Conservation (phyloP, 495 filamentous ascomycete species). For the Chaetomidium leptoderma region DNA sequence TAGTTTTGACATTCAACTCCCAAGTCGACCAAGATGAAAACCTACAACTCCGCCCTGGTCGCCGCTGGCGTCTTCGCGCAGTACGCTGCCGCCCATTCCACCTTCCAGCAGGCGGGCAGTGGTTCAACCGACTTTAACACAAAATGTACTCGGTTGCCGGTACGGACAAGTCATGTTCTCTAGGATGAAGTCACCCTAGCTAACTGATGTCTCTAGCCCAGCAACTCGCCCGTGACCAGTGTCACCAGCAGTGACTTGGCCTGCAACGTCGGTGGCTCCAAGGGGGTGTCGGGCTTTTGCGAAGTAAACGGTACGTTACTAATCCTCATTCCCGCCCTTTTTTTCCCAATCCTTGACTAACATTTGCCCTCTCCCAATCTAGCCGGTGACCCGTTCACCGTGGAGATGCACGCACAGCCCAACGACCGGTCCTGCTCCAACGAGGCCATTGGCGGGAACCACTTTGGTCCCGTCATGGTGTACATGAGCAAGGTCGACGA, state of each 20-base stretch:
- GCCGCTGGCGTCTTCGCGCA: slow-evolving; percentile 19
- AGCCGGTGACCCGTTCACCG: slow-evolving; percentile 29
- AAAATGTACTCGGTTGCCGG: slow-evolving; percentile 24
- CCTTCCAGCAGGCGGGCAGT: slow-evolving; percentile 39
- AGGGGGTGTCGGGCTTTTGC: slow-evolving; percentile 30
- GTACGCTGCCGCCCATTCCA: slow-evolving; percentile 29
- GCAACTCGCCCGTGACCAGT: slow-evolving; percentile 41
- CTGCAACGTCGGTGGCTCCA: slow-evolving; percentile 40
- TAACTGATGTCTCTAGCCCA: slow-evolving; percentile 23
- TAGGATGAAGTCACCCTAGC: background rate
- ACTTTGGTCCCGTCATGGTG: slow-evolving; percentile 47
- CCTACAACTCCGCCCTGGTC: slow-evolving; percentile 10
- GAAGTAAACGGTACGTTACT: slow-evolving; percentile 24
- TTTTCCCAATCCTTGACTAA: slow-evolving; percentile 37
- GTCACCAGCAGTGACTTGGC: slow-evolving; percentile 34
- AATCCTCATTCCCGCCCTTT: slow-evolving; percentile 31
- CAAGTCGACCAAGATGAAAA: slow-evolving; percentile 20
- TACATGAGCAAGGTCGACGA: slow-evolving; percentile 53
- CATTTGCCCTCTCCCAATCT: slow-evolving; percentile 37
- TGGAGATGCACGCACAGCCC: slow-evolving; percentile 40
- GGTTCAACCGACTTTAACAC: slow-evolving; percentile 21
- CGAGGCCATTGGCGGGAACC: slow-evolving; percentile 49
- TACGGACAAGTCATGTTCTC: slow-evolving; percentile 35
- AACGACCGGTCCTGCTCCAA: slow-evolving; percentile 39
- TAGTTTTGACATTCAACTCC: too few species aligned